Percentiles rank a stretch among this genome's conserved stretches.
phyloP scores from a whole-genome alignment of 768 basidiomycete species.

The Leccinum ochraceum region DNA sequence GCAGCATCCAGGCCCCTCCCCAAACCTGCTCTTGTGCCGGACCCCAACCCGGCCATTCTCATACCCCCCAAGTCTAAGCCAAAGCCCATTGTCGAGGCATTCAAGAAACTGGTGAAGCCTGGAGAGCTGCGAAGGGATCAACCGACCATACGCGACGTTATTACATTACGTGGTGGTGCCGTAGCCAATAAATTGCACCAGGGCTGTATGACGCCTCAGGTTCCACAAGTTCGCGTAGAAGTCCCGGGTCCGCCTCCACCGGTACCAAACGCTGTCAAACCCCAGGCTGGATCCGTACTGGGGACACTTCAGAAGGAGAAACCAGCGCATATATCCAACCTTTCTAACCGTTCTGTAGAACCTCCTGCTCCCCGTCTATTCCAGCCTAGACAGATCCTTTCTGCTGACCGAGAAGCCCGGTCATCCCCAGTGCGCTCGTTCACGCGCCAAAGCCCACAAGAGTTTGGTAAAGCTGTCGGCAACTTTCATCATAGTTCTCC shows the following conservation, averaged over 20 bases:
- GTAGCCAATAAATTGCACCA: slow-evolving; percentile 3
- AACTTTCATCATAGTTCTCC: slow-evolving; percentile 14
- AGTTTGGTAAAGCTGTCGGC: background rate
- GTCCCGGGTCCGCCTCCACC: background rate
- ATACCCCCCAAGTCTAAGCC: slow-evolving; percentile 16
- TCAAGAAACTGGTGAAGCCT: slow-evolving; percentile 42
- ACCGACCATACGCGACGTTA: background rate
- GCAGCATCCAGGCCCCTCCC: slow-evolving; percentile 51
- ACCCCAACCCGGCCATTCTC: background rate
- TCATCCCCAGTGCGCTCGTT: slow-evolving; percentile 11
- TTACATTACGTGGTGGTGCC: background rate
- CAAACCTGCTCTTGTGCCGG: background rate
- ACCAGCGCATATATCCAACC: slow-evolving; percentile 20
- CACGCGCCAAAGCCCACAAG: background rate
- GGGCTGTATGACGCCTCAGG: background rate
- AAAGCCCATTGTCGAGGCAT: slow-evolving; percentile 46
- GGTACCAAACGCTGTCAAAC: background rate
- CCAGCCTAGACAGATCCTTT: background rate
- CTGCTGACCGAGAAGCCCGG: background rate
- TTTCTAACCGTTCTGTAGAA: background rate
- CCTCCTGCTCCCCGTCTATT: background rate
- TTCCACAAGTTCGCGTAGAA: background rate
- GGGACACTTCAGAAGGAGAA: background rate
- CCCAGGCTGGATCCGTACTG: background rate
- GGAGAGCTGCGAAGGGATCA: background rate